These are phyloP conservation scores for Neurospora pannonica DNA, from an alignment of 495 filamentous ascomycete species.

Conservation along the genomic window DNA sequence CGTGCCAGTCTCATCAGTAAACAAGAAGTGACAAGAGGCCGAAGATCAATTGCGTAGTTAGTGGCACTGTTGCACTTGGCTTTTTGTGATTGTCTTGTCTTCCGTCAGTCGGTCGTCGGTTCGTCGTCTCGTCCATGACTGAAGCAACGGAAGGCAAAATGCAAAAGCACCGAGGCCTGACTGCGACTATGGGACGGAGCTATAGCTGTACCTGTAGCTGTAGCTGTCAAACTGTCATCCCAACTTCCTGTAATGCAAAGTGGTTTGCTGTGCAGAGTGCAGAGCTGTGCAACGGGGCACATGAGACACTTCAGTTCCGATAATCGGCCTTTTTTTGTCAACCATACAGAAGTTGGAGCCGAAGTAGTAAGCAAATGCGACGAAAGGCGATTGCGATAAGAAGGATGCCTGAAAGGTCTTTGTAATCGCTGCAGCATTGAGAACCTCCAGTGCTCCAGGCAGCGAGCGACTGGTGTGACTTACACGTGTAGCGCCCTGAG, in stretches of 20 bases:
- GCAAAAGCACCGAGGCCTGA: neutral
- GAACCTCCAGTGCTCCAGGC: neutral
- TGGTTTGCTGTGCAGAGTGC: neutral
- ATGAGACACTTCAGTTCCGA: too few species aligned
- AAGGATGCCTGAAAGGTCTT: neutral
- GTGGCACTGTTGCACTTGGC: neutral
- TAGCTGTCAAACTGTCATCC: neutral
- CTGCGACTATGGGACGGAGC: neutral
- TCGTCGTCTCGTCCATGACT: too few species aligned
- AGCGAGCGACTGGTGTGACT: neutral
- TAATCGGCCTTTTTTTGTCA: neutral
- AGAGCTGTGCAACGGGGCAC: neutral
- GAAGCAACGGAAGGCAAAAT: too few species aligned
- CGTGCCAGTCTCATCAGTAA: neutral
- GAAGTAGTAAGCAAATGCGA: neutral
- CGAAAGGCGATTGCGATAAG: neutral
- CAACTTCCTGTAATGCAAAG: neutral
- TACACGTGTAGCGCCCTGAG: neutral
- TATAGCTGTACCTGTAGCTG: neutral
- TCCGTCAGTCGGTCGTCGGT: neutral
- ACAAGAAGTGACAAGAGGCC: neutral
- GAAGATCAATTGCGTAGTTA: neutral
- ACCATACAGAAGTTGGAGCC: neutral
- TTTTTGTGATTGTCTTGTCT: neutral
- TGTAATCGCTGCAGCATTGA: neutral